Percentiles rank a stretch among this genome's conserved stretches.
Conservation (phyloP, 164 flowering plant species). For the Platanus orientalis region DNA sequence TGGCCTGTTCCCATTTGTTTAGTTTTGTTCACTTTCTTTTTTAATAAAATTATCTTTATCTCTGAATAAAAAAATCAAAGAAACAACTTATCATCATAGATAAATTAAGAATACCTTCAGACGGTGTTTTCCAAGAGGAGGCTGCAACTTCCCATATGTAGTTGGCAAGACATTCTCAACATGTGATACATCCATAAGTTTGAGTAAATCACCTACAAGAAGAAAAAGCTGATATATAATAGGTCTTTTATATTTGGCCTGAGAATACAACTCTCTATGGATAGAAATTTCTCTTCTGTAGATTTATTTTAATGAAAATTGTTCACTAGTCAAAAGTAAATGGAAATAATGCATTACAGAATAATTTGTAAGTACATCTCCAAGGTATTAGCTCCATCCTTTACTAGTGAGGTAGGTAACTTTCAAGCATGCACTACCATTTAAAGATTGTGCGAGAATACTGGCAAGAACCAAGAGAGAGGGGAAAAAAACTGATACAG, state of each 20-base stretch:
- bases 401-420: background rate
- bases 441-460: too few relatives aligned
- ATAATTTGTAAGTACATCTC: background rate
- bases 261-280: background rate
- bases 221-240: background rate
- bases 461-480: too few relatives aligned
- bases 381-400: background rate
- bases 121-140: slow-evolving; percentile 96
- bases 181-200: slow-evolving; percentile 71
- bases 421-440: background rate
- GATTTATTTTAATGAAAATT: too few relatives aligned
- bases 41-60: too few relatives aligned
- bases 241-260: background rate
- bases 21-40: too few relatives aligned
- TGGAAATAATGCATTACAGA: background rate
- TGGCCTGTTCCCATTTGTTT: too few relatives aligned
- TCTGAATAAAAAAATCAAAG: too few relatives aligned
- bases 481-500: too few relatives aligned
- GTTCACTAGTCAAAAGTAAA: background rate
- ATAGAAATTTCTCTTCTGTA: too few relatives aligned
- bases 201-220: slow-evolving; percentile 68
- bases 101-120: slow-evolving; percentile 62
- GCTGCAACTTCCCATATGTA: slow-evolving; percentile 86
- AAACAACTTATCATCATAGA: too few relatives aligned
- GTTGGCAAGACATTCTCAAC: slow-evolving; percentile 48